Evolutionary conservation across 768 basidiomycete species (phyloP), one percentile per base, ranked within the genome.

Genomic region (Coprinopsis marcescibilis): DNA sequence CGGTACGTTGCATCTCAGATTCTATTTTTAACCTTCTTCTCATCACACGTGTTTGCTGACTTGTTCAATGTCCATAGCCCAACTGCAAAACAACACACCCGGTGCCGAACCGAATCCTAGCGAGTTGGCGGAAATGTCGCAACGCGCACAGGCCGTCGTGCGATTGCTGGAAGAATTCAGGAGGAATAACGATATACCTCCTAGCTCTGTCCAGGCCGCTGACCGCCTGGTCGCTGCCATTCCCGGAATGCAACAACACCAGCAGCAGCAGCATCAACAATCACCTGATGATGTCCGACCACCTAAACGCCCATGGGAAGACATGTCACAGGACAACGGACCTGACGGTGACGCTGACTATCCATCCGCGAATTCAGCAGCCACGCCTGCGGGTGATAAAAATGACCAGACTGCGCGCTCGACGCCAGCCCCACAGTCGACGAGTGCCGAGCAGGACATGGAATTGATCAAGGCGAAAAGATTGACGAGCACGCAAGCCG

Each of bases 381-480:
- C n/a, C n/a, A n/a, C n/a, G n/a, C 17, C 26, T 17, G 38, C 24
- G 29, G n/a, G 26, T 20, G n/a, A 36, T 21, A 17, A 36, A 36
- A 17, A 17, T 36, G 17, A 8, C 15, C 12, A 17, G 41, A 61
- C 64, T 57, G 46, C 65, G 21, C 35, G 54, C 12, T 42, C 47
- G 17, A 29, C 48, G 25, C 69, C 75, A 45, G 65, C 64, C 21
- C 78, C 80, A 52, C n/a, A n/a, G n/a, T n/a, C n/a, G n/a, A 69
- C 80, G 2, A 83, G 81, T 1, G 87, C 87, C 5, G 85, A 89
- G 62, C 77, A 83, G 50, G 87, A 90, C 57, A 90, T 90, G 87
- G 85, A 87, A 52, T 72, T 87, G 49, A 90, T 90, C 51, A 78
- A 87, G 6, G 82, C 75, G 23, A 90, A 89, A 63, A 79, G 87